Base-by-base conservation (phyloP, 345 rosid species). In the Noccaea caerulescens region DNA sequence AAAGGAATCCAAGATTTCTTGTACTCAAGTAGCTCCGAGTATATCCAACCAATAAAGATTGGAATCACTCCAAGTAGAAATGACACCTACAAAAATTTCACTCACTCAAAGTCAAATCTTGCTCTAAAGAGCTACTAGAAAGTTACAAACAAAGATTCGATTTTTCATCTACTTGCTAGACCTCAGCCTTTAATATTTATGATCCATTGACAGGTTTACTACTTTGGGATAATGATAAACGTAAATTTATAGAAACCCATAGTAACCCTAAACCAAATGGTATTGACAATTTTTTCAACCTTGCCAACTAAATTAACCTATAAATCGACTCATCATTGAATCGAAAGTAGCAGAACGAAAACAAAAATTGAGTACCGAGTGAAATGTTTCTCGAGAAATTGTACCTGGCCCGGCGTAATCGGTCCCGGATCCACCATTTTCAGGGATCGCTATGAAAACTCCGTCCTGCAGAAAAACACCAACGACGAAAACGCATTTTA, bases 371-470 rank as follows among this genome's bases (percentile, higher is more conserved):
- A 53, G 62, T 3, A n/a, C 3, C n/a, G 39, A 71, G 25, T 33
- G 33, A 34, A 10, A 72, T 36, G 13, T 53, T 32, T 7, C 4
- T 45, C 1, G 13, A 16, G 33, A 63, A 39, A 53, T 13, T 46
- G 67, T 41, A 93, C 98, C 96, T 84, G 92, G 39, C 97, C 96
- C 75, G 96, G 91, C 77, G 98, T 82, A 44, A 93, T 83, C 14
- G 86, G 82, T 63, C 81, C 89, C 60, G 79, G 79, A 73, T 78
- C 85, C 83, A 68, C 90, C 98, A 93, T 93, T 41, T 56, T 58
- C 30, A 78, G 61, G 56, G 70, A 71, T 75, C 65, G 25, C 30
- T 58, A 72, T 8, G 63, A n/a, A 38, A 64, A 56, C 25, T 47
- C 51, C n/a, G 43, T 80, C 51, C 78, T 70, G 37, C 7, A 66